These are phyloP conservation scores for Kodamaea sagamina DNA, from an alignment of 805 yeast genomes.

Conservation along the genomic window DNA sequence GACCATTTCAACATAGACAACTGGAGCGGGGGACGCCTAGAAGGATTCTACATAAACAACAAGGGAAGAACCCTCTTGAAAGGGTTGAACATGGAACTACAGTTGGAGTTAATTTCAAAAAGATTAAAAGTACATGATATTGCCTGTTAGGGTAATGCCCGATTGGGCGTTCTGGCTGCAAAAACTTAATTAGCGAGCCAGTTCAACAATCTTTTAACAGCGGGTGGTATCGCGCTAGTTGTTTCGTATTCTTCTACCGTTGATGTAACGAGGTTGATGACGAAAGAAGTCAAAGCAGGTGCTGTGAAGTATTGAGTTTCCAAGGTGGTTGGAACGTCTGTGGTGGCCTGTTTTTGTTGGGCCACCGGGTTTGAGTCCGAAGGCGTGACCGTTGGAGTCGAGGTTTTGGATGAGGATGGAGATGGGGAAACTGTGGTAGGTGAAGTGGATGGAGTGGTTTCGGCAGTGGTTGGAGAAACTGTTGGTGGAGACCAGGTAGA, in stretches of 20 bases:
- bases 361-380: neutral
- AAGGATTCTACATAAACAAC: constrained; percentile 40
- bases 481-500: no score
- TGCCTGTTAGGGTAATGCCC: no score
- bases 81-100: constrained; percentile 32
- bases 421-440: no score
- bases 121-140: neutral
- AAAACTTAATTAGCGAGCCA: neutral
- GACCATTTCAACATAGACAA: constrained; percentile 33
- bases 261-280: neutral
- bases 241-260: neutral
- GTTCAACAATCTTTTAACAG: constrained; percentile 4
- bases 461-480: no score
- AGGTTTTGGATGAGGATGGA: neutral
- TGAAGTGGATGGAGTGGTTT: no score
- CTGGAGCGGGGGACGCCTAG: constrained; percentile 42
- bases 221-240: constrained; percentile 5
- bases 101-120: constrained; percentile 15
- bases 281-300: neutral
- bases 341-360: neutral
- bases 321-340: neutral
- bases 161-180: neutral
- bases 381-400: neutral
- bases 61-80: constrained; percentile 35
- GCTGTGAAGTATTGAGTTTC: constrained; percentile 6